Conservation (phyloP, 768 basidiomycete genomes). For the Mycena sanguinolenta region DNA sequence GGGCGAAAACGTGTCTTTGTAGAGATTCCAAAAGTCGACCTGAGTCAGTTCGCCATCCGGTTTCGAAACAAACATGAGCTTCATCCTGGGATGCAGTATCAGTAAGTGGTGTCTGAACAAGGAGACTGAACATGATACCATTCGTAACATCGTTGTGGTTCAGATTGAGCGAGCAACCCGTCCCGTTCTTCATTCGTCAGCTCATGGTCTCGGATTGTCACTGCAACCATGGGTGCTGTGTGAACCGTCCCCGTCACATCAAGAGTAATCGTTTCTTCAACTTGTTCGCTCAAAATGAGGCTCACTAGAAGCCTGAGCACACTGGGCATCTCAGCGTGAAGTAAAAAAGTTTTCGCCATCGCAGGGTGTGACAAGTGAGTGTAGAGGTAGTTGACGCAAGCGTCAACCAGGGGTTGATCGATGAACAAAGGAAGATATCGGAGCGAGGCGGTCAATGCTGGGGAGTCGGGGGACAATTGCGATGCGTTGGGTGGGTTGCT, state of each 20-base stretch:
- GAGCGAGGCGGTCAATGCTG: slow-evolving; percentile 73
- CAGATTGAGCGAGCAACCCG: slow-evolving; percentile 65
- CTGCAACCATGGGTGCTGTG: slow-evolving; percentile 67
- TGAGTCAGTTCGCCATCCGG: slow-evolving; percentile 89
- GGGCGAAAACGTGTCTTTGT: slow-evolving; percentile 84
- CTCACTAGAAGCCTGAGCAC: slow-evolving; percentile 77
- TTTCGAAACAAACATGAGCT: slow-evolving; percentile 84
- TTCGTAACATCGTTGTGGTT: slow-evolving; percentile 86
- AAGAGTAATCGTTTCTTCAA: slow-evolving; percentile 73
- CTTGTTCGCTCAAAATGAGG: slow-evolving; percentile 78
- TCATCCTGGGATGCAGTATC: slow-evolving; percentile 77
- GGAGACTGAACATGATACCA: slow-evolving; percentile 64
- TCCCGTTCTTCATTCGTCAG: slow-evolving; percentile 80
- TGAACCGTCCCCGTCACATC: slow-evolving; percentile 73
- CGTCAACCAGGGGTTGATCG: slow-evolving; percentile 79
- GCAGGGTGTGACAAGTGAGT: slow-evolving; percentile 79
- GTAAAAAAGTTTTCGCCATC: slow-evolving; percentile 83
- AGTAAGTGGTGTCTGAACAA: slow-evolving; percentile 13
- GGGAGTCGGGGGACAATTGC: slow-evolving; percentile 67
- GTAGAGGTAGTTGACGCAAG: slow-evolving; percentile 81
- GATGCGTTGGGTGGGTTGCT: slow-evolving; percentile 70
- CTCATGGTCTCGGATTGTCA: slow-evolving; percentile 69
- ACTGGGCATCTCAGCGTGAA: slow-evolving; percentile 77
- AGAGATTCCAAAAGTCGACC: slow-evolving; percentile 95
- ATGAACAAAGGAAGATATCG: slow-evolving; percentile 80